These are phyloP conservation scores for Bullera alba DNA, from an alignment of 768 basidiomycete genomes.

Conservation along the genomic window DNA sequence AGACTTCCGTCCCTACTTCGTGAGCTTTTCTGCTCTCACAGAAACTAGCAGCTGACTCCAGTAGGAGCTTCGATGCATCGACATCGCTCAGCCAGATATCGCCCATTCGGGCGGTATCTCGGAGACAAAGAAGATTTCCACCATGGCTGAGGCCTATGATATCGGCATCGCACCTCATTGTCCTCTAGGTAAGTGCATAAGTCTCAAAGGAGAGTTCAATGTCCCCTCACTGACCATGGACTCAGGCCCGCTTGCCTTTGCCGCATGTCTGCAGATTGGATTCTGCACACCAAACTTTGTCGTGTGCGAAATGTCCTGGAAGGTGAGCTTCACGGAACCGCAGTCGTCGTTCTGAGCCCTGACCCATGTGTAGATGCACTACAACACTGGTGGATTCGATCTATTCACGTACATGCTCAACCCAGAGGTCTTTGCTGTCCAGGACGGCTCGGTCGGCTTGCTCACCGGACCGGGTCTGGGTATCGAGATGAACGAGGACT, in stretches of 20 bases:
- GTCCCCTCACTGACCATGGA: not conserved
- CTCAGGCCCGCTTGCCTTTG: conserved; percentile 63
- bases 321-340: too few relatives aligned
- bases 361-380: conserved; percentile 29
- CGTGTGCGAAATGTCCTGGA: conserved; percentile 43
- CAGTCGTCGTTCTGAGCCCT: conserved; percentile 8
- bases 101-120: conserved; percentile 43
- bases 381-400: conserved; percentile 42
- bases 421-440: conserved; percentile 43
- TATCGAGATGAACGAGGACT: conserved; percentile 43
- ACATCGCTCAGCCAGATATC: conserved; percentile 39
- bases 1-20: conserved; percentile 42
- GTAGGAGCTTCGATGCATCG: conserved; percentile 35
- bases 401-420: conserved; percentile 44
- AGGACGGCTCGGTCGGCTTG: conserved; percentile 33
- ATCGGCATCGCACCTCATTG: conserved; percentile 66
- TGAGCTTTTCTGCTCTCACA: not conserved
- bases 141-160: conserved; percentile 54
- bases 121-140: conserved; percentile 42
- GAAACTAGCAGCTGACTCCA: not conserved
- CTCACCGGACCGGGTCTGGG: conserved; percentile 40
- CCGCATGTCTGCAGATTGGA: conserved; percentile 63
- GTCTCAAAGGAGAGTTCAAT: conserved; percentile 2
- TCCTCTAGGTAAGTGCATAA: conserved; percentile 47
- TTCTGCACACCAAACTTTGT: conserved; percentile 57